A percentile compares a stretch with the other conserved stretches of the same genome.
Conservation (phyloP, 2,329 filamentous ascomycete genomes). For the Chrysoporthe cubensis region DNA sequence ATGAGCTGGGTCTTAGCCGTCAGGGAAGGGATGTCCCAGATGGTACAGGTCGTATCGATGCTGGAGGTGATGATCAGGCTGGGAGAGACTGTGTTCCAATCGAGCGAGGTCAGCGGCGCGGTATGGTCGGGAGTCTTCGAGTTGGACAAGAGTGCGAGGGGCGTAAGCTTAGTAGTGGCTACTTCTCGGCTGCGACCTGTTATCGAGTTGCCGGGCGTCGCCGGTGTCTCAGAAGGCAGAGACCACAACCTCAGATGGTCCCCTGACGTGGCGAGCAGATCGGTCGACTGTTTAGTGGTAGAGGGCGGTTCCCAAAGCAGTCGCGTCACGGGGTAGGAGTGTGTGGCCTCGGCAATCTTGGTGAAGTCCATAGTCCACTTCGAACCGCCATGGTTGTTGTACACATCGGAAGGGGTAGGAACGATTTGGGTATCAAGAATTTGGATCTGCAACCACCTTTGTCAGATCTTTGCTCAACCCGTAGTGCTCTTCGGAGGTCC, state of each 20-base stretch:
- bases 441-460: conserved; percentile 71
- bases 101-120: conserved; percentile 90
- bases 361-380: conserved; percentile 85
- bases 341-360: conserved; percentile 93
- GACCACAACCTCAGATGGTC: conserved; percentile 96
- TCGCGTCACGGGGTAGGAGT: conserved; percentile 95
- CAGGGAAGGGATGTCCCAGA: conserved; percentile 98
- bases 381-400: conserved; percentile 65
- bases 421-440: conserved; percentile 87
- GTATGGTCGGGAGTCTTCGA: conserved; percentile 99
- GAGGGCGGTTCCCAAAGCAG: conserved; percentile 96
- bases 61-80: conserved; percentile 98
- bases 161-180: conserved; percentile 79
- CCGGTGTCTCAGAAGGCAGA: conserved; percentile 70
- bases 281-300: conserved; percentile 91
- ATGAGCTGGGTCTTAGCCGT: conserved; percentile 98
- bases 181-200: conserved; percentile 62
- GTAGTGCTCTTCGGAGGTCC: too few relatives aligned
- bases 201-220: conserved; percentile 68
- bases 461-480: neutral
- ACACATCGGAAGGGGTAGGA: conserved; percentile 70
- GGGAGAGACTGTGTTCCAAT: conserved; percentile 97
- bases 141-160: conserved; percentile 90
- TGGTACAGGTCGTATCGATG: conserved; percentile 98
- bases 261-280: conserved; percentile 91